A percentile compares a stretch with the other conserved stretches of the same genome.
These are phyloP conservation scores for Daldinia sp. DNA, from an alignment of 2,329 filamentous ascomycete species.

Conservation along the genomic window DNA sequence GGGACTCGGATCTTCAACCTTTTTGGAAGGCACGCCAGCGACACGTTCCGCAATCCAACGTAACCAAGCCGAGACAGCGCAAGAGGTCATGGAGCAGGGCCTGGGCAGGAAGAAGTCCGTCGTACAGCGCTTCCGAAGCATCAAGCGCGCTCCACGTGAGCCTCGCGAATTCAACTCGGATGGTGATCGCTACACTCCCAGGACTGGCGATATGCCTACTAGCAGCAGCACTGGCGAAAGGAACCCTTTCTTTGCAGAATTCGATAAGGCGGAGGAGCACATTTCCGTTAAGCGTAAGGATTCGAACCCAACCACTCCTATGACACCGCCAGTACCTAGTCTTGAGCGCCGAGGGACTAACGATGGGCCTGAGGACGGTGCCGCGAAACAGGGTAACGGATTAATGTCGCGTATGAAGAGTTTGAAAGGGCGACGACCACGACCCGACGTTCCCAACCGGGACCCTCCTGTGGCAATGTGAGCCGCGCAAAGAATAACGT, in stretches of 20 bases:
- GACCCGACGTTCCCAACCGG: conserved; percentile 47
- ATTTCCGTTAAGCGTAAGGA: conserved; percentile 56
- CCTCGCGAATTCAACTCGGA: conserved; percentile 65
- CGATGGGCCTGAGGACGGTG: conserved; percentile 58
- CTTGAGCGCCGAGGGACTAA: conserved; percentile 73
- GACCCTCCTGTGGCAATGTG: conserved; percentile 33
- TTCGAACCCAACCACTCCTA: conserved; percentile 47
- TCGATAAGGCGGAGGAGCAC: conserved; percentile 64
- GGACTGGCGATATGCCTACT: conserved; percentile 52
- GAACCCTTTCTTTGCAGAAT: conserved; percentile 88
- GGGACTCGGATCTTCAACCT: conserved; percentile 92
- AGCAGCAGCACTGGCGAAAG: conserved; percentile 55
- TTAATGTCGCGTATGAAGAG: conserved; percentile 84
- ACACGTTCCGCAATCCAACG: conserved; percentile 80
- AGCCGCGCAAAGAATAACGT: not conserved
- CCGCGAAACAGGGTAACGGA: conserved; percentile 60
- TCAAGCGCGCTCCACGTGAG: conserved; percentile 74
- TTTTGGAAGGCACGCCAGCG: conserved; percentile 91
- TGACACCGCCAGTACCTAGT: conserved; percentile 57
- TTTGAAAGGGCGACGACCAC: conserved; percentile 71
- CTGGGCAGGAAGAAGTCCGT: conserved; percentile 93
- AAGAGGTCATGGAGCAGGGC: conserved; percentile 62
- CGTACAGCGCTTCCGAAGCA: conserved; percentile 87
- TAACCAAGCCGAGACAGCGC: conserved; percentile 73
- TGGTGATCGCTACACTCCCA: conserved; percentile 49